A percentile compares a stretch with the other conserved stretches of the same genome.
These are phyloP conservation scores for Rhazya stricta DNA, from an alignment of 257 asterid species.

Conservation along the genomic window DNA sequence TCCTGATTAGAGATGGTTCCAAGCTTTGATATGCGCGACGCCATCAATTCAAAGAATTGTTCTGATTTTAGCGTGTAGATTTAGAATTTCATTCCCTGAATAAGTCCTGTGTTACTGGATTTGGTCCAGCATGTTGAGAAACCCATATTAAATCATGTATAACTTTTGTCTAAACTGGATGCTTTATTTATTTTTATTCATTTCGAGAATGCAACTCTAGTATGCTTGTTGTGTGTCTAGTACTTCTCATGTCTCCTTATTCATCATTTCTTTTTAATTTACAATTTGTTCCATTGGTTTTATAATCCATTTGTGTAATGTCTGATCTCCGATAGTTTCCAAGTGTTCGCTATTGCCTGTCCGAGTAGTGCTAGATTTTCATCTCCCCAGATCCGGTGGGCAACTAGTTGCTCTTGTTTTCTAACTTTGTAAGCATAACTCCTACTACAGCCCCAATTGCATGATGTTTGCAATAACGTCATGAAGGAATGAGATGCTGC, in stretches of 20 bases:
- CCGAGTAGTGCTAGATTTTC: not conserved
- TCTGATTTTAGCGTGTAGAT: slow-evolving; percentile 32
- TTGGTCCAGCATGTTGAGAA: not conserved
- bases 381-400: not conserved
- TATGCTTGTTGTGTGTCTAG: not conserved
- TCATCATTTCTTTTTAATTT: not conserved
- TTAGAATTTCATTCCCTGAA: slow-evolving; percentile 30
- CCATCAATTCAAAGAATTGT: slow-evolving; percentile 1
- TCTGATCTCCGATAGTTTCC: not conserved
- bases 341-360: not conserved
- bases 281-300: not conserved
- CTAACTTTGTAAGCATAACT: no score
- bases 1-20: slow-evolving; percentile 17
- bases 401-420: no score
- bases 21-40: slow-evolving; percentile 1
- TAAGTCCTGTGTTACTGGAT: slow-evolving; percentile 17
- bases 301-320: not conserved
- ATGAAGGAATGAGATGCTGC: no score
- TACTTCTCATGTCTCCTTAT: not conserved
- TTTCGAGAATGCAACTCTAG: no score
- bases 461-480: no score
- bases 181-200: not conserved
- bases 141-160: not conserved
- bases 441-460: no score
- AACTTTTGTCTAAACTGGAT: not conserved